A percentile compares a stretch with the other conserved stretches of the same genome.
These are phyloP conservation scores for Orbilia oligospora DNA, from an alignment of 2,329 filamentous ascomycete species.

Conservation along the genomic window DNA sequence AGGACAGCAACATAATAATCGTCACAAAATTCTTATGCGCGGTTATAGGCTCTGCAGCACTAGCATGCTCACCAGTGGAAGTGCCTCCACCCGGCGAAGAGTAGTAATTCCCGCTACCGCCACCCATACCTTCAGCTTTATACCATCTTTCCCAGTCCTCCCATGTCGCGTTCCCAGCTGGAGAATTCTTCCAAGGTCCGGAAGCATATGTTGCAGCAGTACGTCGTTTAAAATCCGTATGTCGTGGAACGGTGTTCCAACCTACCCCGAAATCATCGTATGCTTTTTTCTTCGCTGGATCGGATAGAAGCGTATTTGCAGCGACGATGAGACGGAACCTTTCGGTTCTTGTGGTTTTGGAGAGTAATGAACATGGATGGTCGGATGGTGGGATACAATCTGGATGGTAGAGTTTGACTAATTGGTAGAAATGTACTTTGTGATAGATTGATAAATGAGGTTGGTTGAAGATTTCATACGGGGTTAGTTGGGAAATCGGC, in stretches of 20 bases:
- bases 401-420: constrained; percentile 97
- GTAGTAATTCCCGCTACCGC: constrained; percentile 20
- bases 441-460: constrained; percentile 44
- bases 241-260: constrained; percentile 72
- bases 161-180: constrained; percentile 88
- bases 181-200: constrained; percentile 67
- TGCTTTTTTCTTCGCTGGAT: constrained; percentile 81
- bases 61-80: constrained; percentile 58
- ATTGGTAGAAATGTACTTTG: constrained; percentile 88
- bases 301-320: constrained; percentile 88
- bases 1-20: constrained; percentile 73
- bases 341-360: constrained; percentile 79
- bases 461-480: constrained; percentile 59
- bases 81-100: constrained; percentile 2
- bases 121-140: constrained; percentile 68
- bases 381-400: constrained; percentile 74
- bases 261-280: constrained; percentile 88
- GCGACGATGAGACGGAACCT: constrained; percentile 90
- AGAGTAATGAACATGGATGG: constrained; percentile 68
- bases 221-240: constrained; percentile 62
- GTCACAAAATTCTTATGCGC: constrained; percentile 72
- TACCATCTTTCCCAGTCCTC: constrained; percentile 95
- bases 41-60: constrained; percentile 67
- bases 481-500: constrained; percentile 47
- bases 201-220: constrained; percentile 65